These are phyloP conservation scores for Pneumocystis murina DNA, from an alignment of 1,139 yeast species.

Conservation along the genomic window DNA sequence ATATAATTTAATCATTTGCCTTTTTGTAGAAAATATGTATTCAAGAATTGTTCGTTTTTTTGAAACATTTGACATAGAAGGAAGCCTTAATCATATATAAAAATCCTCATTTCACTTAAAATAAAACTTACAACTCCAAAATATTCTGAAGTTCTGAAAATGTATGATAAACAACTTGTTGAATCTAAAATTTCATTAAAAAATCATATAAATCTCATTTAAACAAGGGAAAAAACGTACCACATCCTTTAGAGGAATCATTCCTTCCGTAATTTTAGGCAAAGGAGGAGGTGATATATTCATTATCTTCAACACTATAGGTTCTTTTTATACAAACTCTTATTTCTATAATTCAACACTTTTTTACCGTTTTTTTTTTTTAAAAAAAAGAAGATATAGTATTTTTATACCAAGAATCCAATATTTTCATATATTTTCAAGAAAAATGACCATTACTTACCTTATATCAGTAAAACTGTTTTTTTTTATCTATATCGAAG, in stretches of 20 bases:
- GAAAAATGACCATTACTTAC: too few relatives aligned
- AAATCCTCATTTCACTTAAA: constrained; percentile 40
- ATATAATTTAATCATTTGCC: constrained; percentile 67
- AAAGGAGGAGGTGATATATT: neutral
- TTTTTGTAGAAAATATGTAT: constrained; percentile 53
- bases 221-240: constrained; percentile 5
- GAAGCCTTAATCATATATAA: constrained; percentile 46
- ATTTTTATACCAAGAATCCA: too few relatives aligned
- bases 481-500: too few relatives aligned
- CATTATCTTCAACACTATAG: neutral
- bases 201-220: neutral
- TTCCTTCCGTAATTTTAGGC: neutral
- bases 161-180: neutral
- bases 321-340: neutral
- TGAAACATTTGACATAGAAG: constrained; percentile 40
- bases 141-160: constrained; percentile 49
- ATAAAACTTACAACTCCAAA: constrained; percentile 54
- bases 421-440: too few relatives aligned
- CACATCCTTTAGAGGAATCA: constrained; percentile 5
- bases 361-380: neutral
- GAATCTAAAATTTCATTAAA: neutral
- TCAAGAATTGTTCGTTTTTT: constrained; percentile 58
- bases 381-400: neutral
- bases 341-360: neutral
- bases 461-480: too few relatives aligned